Percentiles rank a stretch among this genome's conserved stretches.
Evolutionary conservation across 768 basidiomycete species (phyloP).

Genomic region (Lentinula guzmanii): DNA sequence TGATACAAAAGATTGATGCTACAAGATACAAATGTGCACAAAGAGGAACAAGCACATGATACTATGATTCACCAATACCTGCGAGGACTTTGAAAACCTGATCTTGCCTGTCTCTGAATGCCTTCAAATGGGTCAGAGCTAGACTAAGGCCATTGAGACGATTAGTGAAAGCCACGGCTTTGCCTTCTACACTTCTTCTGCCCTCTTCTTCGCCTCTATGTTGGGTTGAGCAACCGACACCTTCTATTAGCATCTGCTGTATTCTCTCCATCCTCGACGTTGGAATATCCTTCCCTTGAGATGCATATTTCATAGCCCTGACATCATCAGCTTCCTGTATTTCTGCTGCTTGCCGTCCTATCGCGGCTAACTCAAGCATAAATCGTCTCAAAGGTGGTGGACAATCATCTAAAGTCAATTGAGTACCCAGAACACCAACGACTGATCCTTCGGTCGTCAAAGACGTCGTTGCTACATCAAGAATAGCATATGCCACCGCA

Average conservation of each 20-base stretch:
- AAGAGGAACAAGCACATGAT: background rate
- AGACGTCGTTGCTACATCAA: conserved; percentile 54
- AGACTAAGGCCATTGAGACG: conserved; percentile 70
- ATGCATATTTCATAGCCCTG: conserved; percentile 36
- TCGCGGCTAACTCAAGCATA: conserved; percentile 56
- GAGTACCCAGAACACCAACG: conserved; percentile 51
- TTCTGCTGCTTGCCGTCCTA: conserved; percentile 43
- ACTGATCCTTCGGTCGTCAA: conserved; percentile 46
- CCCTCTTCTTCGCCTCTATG: conserved; percentile 18
- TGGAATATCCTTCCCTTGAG: conserved; percentile 28
- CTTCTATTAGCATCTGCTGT: conserved; percentile 48
- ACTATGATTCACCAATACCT: conserved; percentile 30
- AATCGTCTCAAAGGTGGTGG: conserved; percentile 61
- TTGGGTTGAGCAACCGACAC: conserved; percentile 40
- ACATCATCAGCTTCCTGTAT: conserved; percentile 51
- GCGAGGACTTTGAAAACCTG: conserved; percentile 65
- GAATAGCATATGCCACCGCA: conserved; percentile 64
- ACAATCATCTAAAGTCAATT: conserved; percentile 53
- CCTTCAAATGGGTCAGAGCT: conserved; percentile 59
- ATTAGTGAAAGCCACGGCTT: conserved; percentile 69
- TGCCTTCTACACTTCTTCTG: conserved; percentile 53
- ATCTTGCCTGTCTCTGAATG: conserved; percentile 68
- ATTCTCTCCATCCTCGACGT: conserved; percentile 54
- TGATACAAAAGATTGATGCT: too few relatives aligned
- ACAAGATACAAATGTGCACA: background rate